Evolutionary conservation across 1,139 yeast genomes (phyloP), one percentile per base, ranked within the genome.

Genomic region (Sporopachydermia cereana): DNA sequence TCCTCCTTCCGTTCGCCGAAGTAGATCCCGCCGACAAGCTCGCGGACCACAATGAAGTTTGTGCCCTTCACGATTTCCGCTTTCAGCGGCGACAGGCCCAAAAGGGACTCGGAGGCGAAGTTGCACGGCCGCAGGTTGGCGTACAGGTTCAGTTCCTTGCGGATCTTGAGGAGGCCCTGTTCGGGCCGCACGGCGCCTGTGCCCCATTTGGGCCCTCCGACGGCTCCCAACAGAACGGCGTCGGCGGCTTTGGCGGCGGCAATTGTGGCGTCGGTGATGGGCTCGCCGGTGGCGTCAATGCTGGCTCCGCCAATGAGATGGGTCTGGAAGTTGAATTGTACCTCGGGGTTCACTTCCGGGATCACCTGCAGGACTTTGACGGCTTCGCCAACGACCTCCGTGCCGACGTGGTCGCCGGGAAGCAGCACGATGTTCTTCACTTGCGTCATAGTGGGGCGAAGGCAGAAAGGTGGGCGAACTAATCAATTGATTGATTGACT

Each of bases 191-290:
- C 96, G 16, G 74, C 58, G 25, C 91, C 96, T 31, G 96, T 84
- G 30, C 94, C 93, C 98, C 98, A 91, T 67, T 91, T 91, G 49
- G 98, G 98, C 24, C 98, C 98, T 52, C 98, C 98, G 24, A 91
- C 98, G 3, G 98, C 96, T 52, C 98, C 98, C 48, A 91, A 72
- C 51, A 91, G 69, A 18, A 91, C 95, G 31, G 98, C 98, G 61
- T 91, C 95, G 1, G 97, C 83, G 42, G 67, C 67, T 65, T 84
- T 88, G 43, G 97, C 77, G n/a, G 95, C 86, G 44, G 70, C 84
- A 45, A 91, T 72, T 2, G 96, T 74, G 46, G 73, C 93, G 51
- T 82, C 95, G n/a, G 96, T 86, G 53, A 91, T 72, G 47, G 98
- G 96, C 42, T 62, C 77, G 45, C 98, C 98, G 42, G 95, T 82